Conservation (phyloP, 495 filamentous ascomycete species). For the Talaromyces wortmannii region DNA sequence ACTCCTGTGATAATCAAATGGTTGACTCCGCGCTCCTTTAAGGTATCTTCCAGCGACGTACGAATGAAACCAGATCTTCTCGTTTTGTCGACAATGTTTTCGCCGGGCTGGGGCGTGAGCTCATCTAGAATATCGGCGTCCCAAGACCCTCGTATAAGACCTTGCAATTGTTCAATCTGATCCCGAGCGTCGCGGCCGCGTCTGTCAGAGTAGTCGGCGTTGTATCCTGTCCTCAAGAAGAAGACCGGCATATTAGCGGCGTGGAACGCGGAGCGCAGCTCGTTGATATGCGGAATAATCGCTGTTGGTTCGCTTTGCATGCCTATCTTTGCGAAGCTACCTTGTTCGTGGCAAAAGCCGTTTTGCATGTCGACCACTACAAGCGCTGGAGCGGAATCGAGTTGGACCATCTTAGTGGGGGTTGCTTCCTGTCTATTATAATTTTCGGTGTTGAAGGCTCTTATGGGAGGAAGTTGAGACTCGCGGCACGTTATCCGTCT, state of each 20-base stretch:
- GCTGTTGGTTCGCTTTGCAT: constrained; percentile 12
- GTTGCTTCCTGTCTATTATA: neutral
- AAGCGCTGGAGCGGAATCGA: constrained; percentile 3
- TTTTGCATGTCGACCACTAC: constrained; percentile 19
- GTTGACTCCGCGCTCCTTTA: constrained; percentile 11
- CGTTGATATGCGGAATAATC: constrained; percentile 16
- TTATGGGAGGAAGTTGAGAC: constrained; percentile 2
- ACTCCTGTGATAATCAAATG: constrained; percentile 16
- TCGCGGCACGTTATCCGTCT: neutral
- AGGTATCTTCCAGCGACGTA: constrained; percentile 9
- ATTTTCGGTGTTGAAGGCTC: constrained; percentile 4
- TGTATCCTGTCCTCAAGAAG: constrained; percentile 14
- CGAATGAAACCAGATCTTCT: constrained; percentile 14
- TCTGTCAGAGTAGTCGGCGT: constrained; percentile 16
- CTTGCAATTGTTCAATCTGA: constrained; percentile 10
- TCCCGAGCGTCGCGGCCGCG: neutral
- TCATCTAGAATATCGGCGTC: constrained; percentile 13
- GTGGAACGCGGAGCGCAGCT: constrained; percentile 10
- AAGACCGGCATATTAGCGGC: constrained; percentile 11
- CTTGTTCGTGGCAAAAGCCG: constrained; percentile 15
- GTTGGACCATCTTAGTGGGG: constrained; percentile 3
- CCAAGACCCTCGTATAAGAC: constrained; percentile 15
- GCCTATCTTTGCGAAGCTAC: constrained; percentile 14
- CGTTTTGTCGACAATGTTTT: constrained; percentile 13
- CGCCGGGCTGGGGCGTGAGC: constrained; percentile 10